phyloP scores from a whole-genome alignment of 1,284 basidiomycete genomes.

The Boletus semigastroideus region DNA sequence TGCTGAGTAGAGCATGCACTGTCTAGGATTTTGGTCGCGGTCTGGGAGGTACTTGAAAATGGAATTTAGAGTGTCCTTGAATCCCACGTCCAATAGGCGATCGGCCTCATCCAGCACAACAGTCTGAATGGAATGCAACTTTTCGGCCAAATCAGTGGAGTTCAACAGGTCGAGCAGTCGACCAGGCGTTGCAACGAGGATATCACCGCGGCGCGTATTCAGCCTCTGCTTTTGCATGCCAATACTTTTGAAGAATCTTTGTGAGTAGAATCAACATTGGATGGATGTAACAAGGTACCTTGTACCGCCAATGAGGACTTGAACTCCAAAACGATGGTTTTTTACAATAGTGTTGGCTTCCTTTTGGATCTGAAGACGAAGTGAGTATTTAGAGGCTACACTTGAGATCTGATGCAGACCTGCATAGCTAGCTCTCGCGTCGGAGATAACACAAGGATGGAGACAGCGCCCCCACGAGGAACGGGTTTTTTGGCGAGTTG shows the following conservation, averaged over 20 bases:
- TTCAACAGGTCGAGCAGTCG: slow-evolving; percentile 83
- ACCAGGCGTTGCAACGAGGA: slow-evolving; percentile 89
- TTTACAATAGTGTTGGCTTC: slow-evolving; percentile 78
- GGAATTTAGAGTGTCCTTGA: slow-evolving; percentile 76
- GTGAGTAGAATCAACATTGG: background rate
- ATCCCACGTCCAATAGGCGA: slow-evolving; percentile 87
- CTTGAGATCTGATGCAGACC: slow-evolving; percentile 37
- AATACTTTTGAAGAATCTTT: slow-evolving; percentile 13
- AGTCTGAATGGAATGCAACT: slow-evolving; percentile 60
- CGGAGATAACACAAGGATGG: slow-evolving; percentile 75
- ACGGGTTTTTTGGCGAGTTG: slow-evolving; percentile 46
- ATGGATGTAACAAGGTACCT: slow-evolving; percentile 33
- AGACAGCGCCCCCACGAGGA: slow-evolving; percentile 27
- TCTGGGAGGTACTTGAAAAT: slow-evolving; percentile 63
- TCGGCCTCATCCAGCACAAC: slow-evolving; percentile 93
- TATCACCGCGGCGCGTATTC: slow-evolving; percentile 55
- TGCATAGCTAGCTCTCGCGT: slow-evolving; percentile 90
- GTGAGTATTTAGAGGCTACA: background rate
- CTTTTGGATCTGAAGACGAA: slow-evolving; percentile 43
- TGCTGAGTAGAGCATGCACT: slow-evolving; percentile 87
- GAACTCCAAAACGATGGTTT: slow-evolving; percentile 44
- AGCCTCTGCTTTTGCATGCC: slow-evolving; percentile 39
- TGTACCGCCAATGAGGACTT: slow-evolving; percentile 52
- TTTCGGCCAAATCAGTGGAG: slow-evolving; percentile 25
- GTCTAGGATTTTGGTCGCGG: slow-evolving; percentile 39